Base-by-base conservation (phyloP, 257 asterid species). In the Buddleja alternifolia region DNA sequence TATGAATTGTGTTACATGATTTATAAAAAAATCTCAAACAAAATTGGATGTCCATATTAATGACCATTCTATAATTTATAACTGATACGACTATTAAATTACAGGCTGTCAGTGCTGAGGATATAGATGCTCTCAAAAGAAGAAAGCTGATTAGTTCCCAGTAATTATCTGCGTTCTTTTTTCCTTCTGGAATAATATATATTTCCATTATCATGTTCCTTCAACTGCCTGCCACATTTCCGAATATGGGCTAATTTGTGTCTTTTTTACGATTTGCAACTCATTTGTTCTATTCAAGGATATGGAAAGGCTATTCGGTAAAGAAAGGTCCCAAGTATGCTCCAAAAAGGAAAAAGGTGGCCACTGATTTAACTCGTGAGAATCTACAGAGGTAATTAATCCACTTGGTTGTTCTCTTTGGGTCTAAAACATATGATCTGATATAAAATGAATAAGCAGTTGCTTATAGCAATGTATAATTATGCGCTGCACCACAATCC, bases 361-460 rank as follows among this genome's bases (percentile, higher is more conserved):
- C 97, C 29, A 94, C 99, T 36, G 99, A 91, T 79, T 82, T 94
- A 58, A 89, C 95, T 60, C 93, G 97, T 53, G 99, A 94, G 73
- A 86, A 89, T 75, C 75, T 94, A 20, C 96, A 82, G 57, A 86
- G 96, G 98, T 93, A 82, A 62, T 48, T 14, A 72, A 20, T 36
- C 62, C 23, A 52, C 70, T 23, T 48, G 40, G 19, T 56, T 73
- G 5, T 39, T 75, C 54, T 55, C 47, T 16, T 66, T 36, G 51
- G n/a, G n/a, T 29, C 2, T 29, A 29, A 29, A 29, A 5, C 34
- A 29, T 29, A 29, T 29, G 34, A 29, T 29, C 34, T 29, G n/a
- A n/a, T n/a, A n/a, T n/a, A n/a, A n/a, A n/a, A n/a, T n/a, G n/a
- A n/a, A n/a, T n/a, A n/a, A n/a, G n/a, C n/a, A n/a, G n/a, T n/a